phyloP scores from a whole-genome alignment of 345 rosid species.

The Lepidium aucheri region DNA sequence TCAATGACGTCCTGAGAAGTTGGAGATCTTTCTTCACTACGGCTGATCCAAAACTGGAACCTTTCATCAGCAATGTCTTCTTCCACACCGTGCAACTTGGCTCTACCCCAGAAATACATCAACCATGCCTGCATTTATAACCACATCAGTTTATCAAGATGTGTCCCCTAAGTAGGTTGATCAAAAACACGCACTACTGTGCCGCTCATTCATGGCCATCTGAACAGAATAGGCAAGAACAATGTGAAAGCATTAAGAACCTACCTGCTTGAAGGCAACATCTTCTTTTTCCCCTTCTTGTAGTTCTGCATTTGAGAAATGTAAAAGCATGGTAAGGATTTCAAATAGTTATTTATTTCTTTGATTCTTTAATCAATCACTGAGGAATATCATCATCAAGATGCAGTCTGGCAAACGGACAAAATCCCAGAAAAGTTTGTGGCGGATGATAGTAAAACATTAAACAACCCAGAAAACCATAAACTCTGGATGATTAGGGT shows the following conservation, averaged over 20 bases:
- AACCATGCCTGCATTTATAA: slow-evolving; percentile 60
- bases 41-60: slow-evolving; percentile 64
- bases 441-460: background rate
- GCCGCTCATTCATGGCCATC: no score
- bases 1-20: slow-evolving; percentile 68
- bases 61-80: slow-evolving; percentile 81
- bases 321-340: background rate
- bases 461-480: background rate
- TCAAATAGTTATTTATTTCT: no score
- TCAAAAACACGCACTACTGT: no score
- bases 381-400: background rate
- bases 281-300: slow-evolving; percentile 77
- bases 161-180: no score
- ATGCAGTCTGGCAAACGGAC: background rate
- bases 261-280: slow-evolving; percentile 80
- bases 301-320: slow-evolving; percentile 45
- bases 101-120: slow-evolving; percentile 81
- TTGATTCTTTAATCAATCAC: background rate
- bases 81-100: slow-evolving; percentile 60
- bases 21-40: slow-evolving; percentile 37
- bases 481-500: background rate
- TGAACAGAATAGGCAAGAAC: no score
- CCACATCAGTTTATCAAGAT: background rate
- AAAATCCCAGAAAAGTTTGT: background rate
- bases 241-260: background rate